Base-by-base conservation (phyloP, 176 grass and related monocot species). In the Bolboschoenus planiculmis region DNA sequence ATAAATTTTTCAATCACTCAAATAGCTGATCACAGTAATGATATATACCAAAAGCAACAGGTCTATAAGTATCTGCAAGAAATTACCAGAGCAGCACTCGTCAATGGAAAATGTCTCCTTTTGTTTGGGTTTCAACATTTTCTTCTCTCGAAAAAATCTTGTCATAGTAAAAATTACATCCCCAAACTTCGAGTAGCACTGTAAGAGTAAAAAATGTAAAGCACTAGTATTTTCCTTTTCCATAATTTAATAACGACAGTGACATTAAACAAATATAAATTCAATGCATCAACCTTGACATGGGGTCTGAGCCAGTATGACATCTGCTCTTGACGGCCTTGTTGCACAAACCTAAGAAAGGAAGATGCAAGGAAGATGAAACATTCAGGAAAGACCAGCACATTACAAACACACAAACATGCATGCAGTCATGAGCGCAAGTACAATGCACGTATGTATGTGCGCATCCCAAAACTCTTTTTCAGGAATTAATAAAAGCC, bases 121-220 rank as follows among this genome's bases (percentile, higher is more conserved):
- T 84, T 47, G 83, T 61, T 93, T 93, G 84, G 83, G 86, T 55
- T 87, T 86, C 54, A 83, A 84, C 83, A 78, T 78, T 82, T 76
- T 86, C 89, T 90, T 94, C 64, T 93, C 90, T 82, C 89, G 87
- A 84, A 98, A 98, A 91, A 98, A 98, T 80, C 29, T 85, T 56
- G 96, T 95, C 83, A 95, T 71, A 27, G 88, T 91, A 83, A 90
- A 91, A 48, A 93, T 81, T 79, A 95, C 87, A 84, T 98, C 89
- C 80, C 95, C 95, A 88, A 95, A 98, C 21, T 93, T 98, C 46
- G 89, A 68, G 76, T 98, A 93, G 82, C 85, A 88, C 92, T 98
- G 87, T 84, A 91, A 82, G 68, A 85, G 61, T 65, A 81, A 42
- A 71, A 63, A 53, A 18, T 63, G 62, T 77, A 29, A 43, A 75